Evolutionary conservation across 345 rosid species (phyloP), one percentile per base, ranked within the genome.

Genomic region (Mallotus nudiflorus): DNA sequence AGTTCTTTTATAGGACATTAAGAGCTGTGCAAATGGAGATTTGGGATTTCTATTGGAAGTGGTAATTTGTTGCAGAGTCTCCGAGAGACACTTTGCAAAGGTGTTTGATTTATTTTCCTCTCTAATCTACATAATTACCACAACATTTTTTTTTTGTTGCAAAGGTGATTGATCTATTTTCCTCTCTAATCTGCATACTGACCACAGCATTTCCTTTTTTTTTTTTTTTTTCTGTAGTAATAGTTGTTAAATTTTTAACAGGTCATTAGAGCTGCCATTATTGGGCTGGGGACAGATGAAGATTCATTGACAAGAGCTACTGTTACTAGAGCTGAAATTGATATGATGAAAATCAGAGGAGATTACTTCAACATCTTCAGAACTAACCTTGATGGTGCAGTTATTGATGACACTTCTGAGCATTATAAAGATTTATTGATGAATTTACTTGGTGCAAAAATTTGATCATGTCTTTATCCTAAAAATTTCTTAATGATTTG

Each of bases 81-180:
- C 98, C 2, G 96, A 88, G 84, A 89, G 79, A 78, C 91, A 95
- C 73, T 92, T 95, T 57, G 97, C 98, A 39, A 84, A 88, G 94
- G 98, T 87, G n/a, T 68, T 60, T 45, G 27, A 58, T 31, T 69
- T 39, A 33, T 15, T 31, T 57, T 33, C 9, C 63, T 24, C n/a
- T n/a, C n/a, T n/a, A n/a, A n/a, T n/a, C n/a, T n/a, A n/a, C n/a
- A n/a, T n/a, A n/a, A n/a, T n/a, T n/a, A n/a, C n/a, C n/a, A n/a
- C n/a, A n/a, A n/a, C n/a, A n/a, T n/a, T n/a, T n/a, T n/a, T n/a
- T n/a, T n/a, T n/a, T n/a, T n/a, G n/a, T n/a, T n/a, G n/a, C n/a
- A n/a, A n/a, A n/a, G n/a, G n/a, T n/a, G n/a, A n/a, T n/a, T n/a
- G n/a, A n/a, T n/a, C n/a, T n/a, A n/a, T n/a, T n/a, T n/a, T n/a